Evolutionary conservation across 2,329 filamentous ascomycete genomes (phyloP).

Genomic region (Arthroderma sp.): DNA sequence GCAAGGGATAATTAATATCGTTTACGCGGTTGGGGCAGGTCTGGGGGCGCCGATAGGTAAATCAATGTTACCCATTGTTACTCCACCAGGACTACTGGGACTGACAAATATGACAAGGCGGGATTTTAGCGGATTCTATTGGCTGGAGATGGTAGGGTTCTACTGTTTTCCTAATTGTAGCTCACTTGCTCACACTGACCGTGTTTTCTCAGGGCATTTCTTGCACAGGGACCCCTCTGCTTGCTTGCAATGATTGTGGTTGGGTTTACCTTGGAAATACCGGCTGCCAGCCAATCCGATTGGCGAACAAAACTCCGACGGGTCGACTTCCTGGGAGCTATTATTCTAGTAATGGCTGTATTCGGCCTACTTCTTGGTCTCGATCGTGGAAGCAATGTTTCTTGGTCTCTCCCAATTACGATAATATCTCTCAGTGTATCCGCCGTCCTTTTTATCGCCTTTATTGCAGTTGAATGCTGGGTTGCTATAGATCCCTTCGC

Average conservation of each 20-base stretch:
- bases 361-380: constrained; percentile 54
- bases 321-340: constrained; percentile 61
- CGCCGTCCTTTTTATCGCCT: constrained; percentile 48
- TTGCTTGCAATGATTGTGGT: constrained; percentile 52
- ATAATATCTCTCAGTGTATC: constrained; percentile 45
- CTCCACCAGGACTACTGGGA: neutral
- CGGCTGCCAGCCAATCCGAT: constrained; percentile 43
- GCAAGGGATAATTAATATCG: constrained; percentile 62
- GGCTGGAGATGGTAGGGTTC: constrained; percentile 56
- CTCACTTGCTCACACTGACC: constrained; percentile 8
- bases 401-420: constrained; percentile 49
- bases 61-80: neutral
- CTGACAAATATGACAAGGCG: constrained; percentile 25
- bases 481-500: constrained; percentile 60
- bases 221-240: constrained; percentile 57
- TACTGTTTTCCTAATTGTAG: neutral
- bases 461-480: constrained; percentile 54
- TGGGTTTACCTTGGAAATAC: constrained; percentile 48
- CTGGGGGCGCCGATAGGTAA: constrained; percentile 54
- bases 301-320: constrained; percentile 53
- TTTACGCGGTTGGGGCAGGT: constrained; percentile 55
- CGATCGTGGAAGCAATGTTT: constrained; percentile 59
- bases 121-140: constrained; percentile 56
- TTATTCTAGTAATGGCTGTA: constrained; percentile 52
- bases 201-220: constrained; percentile 45